These are phyloP conservation scores for Mesembryanthemum crystallinum DNA, from an alignment of 148 eudicot species.

Conservation along the genomic window DNA sequence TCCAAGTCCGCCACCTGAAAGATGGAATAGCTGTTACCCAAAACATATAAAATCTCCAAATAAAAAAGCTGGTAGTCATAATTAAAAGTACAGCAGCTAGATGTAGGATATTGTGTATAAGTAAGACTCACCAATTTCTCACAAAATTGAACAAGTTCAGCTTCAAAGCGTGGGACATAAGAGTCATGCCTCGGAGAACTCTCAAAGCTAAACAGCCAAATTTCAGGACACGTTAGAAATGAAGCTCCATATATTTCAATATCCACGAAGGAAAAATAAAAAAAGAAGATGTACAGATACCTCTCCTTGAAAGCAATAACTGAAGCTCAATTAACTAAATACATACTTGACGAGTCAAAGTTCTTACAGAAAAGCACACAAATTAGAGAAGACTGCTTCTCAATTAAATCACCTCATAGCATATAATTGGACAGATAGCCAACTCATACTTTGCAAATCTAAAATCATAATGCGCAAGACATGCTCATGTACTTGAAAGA, in stretches of 20 bases:
- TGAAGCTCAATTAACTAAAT: background rate
- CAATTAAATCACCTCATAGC: background rate
- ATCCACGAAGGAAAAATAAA: background rate
- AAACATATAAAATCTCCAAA: background rate
- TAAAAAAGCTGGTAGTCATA: background rate
- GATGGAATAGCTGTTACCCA: constrained; percentile 9
- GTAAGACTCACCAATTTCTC: constrained; percentile 73
- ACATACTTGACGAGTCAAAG: background rate
- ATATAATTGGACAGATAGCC: background rate
- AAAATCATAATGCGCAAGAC: background rate
- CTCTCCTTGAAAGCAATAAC: background rate
- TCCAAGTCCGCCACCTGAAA: constrained; percentile 86
- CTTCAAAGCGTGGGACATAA: constrained; percentile 83
- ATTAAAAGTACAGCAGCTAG: background rate
- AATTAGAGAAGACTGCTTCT: background rate
- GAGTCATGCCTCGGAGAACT: constrained; percentile 84
- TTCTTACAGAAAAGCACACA: background rate
- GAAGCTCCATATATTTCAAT: background rate
- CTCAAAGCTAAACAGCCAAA: constrained; percentile 65
- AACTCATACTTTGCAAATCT: background rate
- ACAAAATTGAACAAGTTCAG: constrained; percentile 86
- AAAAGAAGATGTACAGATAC: background rate
- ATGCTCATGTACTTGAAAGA: background rate
- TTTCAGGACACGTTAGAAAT: constrained; percentile 15
- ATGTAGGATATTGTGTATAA: background rate